Evolutionary conservation across 768 basidiomycete species (phyloP).

Genomic region (Phaeotremella skinneri): DNA sequence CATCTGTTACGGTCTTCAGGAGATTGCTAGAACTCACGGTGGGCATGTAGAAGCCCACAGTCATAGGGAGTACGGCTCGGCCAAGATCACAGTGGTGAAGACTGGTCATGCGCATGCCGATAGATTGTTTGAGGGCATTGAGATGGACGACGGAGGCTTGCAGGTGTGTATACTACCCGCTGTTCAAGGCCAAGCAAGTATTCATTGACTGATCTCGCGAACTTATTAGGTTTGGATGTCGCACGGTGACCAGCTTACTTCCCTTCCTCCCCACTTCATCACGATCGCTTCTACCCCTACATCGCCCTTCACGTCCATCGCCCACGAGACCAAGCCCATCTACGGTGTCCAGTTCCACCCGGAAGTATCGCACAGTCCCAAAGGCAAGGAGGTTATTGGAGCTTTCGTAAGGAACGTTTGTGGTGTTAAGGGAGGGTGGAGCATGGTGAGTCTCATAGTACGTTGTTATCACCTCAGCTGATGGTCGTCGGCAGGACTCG

Average conservation of each 20-base stretch:
- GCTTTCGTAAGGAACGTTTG: constrained; percentile 83
- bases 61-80: constrained; percentile 93
- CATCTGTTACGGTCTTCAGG: constrained; percentile 96
- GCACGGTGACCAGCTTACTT: constrained; percentile 89
- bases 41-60: constrained; percentile 81
- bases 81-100: constrained; percentile 70
- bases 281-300: constrained; percentile 80
- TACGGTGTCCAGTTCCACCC: constrained; percentile 99
- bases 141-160: constrained; percentile 65
- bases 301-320: constrained; percentile 89
- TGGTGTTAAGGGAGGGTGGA: constrained; percentile 78
- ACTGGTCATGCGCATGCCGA: constrained; percentile 62
- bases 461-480: neutral
- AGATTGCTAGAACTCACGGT: constrained; percentile 84
- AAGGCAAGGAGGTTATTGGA: constrained; percentile 83
- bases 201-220: neutral
- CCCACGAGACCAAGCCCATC: constrained; percentile 80
- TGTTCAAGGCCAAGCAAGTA: neutral
- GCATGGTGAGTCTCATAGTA: constrained; percentile 65
- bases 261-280: constrained; percentile 76
- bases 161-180: constrained; percentile 58
- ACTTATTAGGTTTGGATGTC: constrained; percentile 93
- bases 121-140: constrained; percentile 78
- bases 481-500: constrained; percentile 65
- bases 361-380: constrained; percentile 91